Evolutionary conservation across 306 rosid genomes (phyloP), one percentile per base, ranked within the genome.

Genomic region (Cicer bijugum): DNA sequence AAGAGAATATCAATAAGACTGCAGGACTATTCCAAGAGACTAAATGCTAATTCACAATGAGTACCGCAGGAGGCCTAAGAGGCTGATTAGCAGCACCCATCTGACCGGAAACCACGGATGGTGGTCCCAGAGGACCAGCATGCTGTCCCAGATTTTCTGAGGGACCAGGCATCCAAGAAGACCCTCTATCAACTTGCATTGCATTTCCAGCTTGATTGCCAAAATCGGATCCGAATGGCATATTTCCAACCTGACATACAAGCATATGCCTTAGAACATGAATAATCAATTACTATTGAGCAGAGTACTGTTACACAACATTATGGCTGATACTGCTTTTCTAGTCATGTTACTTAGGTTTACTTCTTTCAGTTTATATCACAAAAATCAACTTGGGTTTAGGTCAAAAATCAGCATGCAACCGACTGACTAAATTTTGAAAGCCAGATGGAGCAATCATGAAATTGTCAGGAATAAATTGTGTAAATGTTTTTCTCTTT

Each of bases 151-250:
- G 56, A 63, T 84, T 88, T 67, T 89, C 97, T 0, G 88, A 82
- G 12, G 79, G 84, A 45, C 89, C 88, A 45, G 96, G 67, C 84
- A 86, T 86, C 94, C 94, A 83, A 52, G 91, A 70, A 75, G 91
- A 81, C 68, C 89, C 94, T 86, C 96, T 85, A 74, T 90, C 98
- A 38, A 77, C 70, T 84, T 85, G 97, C 90, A 84, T 85, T 45
- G 92, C 80, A 81, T 75, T 84, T 85, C 87, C 91, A 56, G 75
- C 81, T 78, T 90, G 96, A 85, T 78, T 87, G 82, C 84, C 81
- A 76, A 87, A 87, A 72, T 90, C 96, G 17, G 90, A n/a, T 60
- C 90, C 96, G 19, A 82, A 39, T 45, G 87, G 86, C 82, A 82
- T 79, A 71, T 83, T 90, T 75, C 93, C 96, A 15, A 69, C 85